Percentiles rank a stretch among this genome's conserved stretches.
phyloP scores from a whole-genome alignment of 2,329 filamentous ascomycete genomes.

The Pseudogymnoascus sp. region DNA sequence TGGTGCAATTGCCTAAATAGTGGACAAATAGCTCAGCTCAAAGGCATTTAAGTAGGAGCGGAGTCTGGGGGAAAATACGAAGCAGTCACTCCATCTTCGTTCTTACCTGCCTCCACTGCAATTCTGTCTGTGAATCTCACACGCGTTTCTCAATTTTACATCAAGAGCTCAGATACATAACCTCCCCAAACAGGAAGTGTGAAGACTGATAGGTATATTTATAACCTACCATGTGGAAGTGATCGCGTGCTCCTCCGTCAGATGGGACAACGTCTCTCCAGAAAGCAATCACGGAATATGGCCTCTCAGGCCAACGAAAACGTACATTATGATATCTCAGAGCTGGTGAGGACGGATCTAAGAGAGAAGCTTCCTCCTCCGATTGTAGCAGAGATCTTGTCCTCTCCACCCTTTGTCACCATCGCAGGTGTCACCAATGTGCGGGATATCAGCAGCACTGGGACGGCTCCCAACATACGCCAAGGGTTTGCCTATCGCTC shows the following conservation, averaged over 20 bases:
- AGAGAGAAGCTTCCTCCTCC: neutral
- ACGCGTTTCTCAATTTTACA: neutral
- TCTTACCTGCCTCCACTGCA: neutral
- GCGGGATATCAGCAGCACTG: slow-evolving; percentile 12
- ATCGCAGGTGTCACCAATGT: slow-evolving; percentile 15
- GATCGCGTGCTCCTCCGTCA: neutral
- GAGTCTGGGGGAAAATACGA: neutral
- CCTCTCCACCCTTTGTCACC: slow-evolving; percentile 16
- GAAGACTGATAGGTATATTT: neutral
- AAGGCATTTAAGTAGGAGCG: neutral
- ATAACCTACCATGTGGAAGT: neutral
- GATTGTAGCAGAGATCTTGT: slow-evolving; percentile 5
- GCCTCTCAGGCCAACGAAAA: neutral
- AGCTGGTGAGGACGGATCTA: neutral
- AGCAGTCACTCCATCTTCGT: neutral
- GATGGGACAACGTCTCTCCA: neutral
- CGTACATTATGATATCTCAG: neutral
- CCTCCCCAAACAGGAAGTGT: neutral
- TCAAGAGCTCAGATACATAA: neutral
- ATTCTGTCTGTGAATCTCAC: neutral
- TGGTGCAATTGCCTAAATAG: neutral
- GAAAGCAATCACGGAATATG: neutral
- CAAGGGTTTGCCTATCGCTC: slow-evolving; percentile 13
- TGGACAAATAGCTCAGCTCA: neutral
- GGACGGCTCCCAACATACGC: slow-evolving; percentile 10